Base-by-base conservation (phyloP, 1,284 basidiomycete genomes). In the Papiliotrema terrestris region DNA sequence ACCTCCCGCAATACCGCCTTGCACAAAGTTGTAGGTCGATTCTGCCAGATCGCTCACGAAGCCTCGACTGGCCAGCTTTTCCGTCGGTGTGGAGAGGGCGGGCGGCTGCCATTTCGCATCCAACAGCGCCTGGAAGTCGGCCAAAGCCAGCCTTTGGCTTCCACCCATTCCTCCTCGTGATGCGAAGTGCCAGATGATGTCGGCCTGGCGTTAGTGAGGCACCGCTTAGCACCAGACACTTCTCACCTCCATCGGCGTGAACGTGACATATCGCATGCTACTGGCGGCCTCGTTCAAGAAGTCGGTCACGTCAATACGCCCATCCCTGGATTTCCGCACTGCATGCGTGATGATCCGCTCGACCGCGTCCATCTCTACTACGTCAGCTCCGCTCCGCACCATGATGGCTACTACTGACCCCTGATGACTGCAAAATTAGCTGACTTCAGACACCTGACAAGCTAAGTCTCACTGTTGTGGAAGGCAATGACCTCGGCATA, bases 401-500 rank as follows among this genome's bases (percentile, higher is more conserved):
- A 14, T 17, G 4, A 17, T 42, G 35, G 38, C 29, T 8, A 11
- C 15, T 2, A 77, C 83, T 52, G 62, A 87, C 87, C 86, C 81
- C 85, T 81, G 71, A 91, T 83, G 63, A 94, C 88, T 64, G 44
- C 14, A 44, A 42, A 4, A 49, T 55, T n/a, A 55, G 54, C 54
- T 35, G 9, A 36, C n/a, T 42, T 42, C 25, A n/a, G 4, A 11
- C 23, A 39, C 20, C 45, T 25, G 23, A 19, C 22, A 15, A 11
- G n/a, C 26, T 32, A 45, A 1, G 13, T 56, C 67, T 61, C 61
- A 68, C 69, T 68, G 83, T 96, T 96, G 81, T 95, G 88, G 80
- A 95, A 96, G 51, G 93, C 93, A 68, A 89, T 84, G 62, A 94
- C 91, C 79, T 97, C 92, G 3, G 93, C 92, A 77, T 93, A 97